Evolutionary conservation across 129 eudicot genomes (phyloP).

Genomic region (Flaveria linearis): DNA sequence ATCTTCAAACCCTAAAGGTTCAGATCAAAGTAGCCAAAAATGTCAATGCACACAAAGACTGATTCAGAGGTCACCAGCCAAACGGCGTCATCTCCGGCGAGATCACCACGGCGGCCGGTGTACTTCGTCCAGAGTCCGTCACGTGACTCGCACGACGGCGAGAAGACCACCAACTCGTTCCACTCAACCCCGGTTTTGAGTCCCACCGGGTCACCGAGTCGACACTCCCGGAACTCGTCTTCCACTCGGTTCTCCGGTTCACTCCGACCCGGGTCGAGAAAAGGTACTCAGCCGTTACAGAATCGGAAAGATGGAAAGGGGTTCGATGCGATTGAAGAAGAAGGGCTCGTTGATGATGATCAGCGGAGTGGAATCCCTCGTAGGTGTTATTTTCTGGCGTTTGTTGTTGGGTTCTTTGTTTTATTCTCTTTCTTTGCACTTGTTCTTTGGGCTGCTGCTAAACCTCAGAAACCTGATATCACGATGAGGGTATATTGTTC

Average conservation of each 20-base stretch:
- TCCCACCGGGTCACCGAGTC: constrained; percentile 98
- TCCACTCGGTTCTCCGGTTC: constrained; percentile 97
- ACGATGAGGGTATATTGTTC: constrained; percentile 60
- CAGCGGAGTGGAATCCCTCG: constrained; percentile 52
- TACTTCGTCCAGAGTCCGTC: constrained; percentile 97
- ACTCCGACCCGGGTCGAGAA: constrained; percentile 79
- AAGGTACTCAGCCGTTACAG: constrained; percentile 40
- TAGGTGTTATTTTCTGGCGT: constrained; percentile 75
- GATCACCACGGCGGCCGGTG: constrained; percentile 75
- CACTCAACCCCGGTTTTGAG: constrained; percentile 95
- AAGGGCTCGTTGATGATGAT: constrained; percentile 80
- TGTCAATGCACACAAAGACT: constrained; percentile 87
- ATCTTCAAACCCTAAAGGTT: neutral
- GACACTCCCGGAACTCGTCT: constrained; percentile 88
- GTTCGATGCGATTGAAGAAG: constrained; percentile 96
- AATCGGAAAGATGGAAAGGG: constrained; percentile 54
- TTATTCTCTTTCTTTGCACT: constrained; percentile 78
- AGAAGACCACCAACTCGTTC: constrained; percentile 88
- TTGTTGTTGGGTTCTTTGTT: constrained; percentile 72
- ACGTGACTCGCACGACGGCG: constrained; percentile 97
- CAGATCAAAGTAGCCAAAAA: constrained; percentile 4
- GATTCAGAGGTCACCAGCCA: constrained; percentile 96
- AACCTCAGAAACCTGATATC: constrained; percentile 69
- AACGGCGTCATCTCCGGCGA: constrained; percentile 83
- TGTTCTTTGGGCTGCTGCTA: constrained; percentile 81